These are phyloP conservation scores for Trypanosomatidae sp. DNA, from an alignment of 208 protist genomes.

Conservation along the genomic window DNA sequence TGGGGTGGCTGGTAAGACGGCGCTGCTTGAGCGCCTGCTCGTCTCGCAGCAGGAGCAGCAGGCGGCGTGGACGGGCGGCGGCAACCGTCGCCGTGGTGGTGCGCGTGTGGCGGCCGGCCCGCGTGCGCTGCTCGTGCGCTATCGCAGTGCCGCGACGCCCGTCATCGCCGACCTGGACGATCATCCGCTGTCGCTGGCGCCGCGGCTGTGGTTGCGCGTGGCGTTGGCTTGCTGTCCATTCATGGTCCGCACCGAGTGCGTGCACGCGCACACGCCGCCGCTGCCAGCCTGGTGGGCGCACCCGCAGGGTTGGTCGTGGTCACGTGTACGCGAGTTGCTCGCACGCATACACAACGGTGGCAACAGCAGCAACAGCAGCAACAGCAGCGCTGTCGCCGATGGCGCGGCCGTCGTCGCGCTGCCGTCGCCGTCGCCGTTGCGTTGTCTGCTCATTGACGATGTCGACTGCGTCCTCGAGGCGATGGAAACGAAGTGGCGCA, in stretches of 20 bases:
- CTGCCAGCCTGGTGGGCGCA: slow-evolving; percentile 69
- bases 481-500: slow-evolving; percentile 60
- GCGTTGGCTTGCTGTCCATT: slow-evolving; percentile 57
- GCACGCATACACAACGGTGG: background rate
- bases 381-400: background rate
- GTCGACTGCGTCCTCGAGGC: slow-evolving; percentile 50
- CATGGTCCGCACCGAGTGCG: slow-evolving; percentile 55
- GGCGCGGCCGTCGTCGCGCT: slow-evolving; percentile 9
- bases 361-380: slow-evolving; percentile 1
- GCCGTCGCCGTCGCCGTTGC: slow-evolving; percentile 47
- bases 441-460: no score
- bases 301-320: slow-evolving; percentile 62
- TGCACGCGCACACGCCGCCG: slow-evolving; percentile 55
- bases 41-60: no score
- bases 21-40: slow-evolving; percentile 49
- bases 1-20: slow-evolving; percentile 52
- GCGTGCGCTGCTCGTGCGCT: slow-evolving; percentile 58
- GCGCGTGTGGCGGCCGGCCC: slow-evolving; percentile 13
- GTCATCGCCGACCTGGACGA: slow-evolving; percentile 72
- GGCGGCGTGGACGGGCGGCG: slow-evolving; percentile 11
- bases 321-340: background rate
- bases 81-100: no score
- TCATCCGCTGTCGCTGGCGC: slow-evolving; percentile 59
- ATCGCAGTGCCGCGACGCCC: slow-evolving; percentile 47
- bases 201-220: slow-evolving; percentile 78